Conservation (phyloP, 768 basidiomycete genomes). For the Scleroderma bovista region DNA sequence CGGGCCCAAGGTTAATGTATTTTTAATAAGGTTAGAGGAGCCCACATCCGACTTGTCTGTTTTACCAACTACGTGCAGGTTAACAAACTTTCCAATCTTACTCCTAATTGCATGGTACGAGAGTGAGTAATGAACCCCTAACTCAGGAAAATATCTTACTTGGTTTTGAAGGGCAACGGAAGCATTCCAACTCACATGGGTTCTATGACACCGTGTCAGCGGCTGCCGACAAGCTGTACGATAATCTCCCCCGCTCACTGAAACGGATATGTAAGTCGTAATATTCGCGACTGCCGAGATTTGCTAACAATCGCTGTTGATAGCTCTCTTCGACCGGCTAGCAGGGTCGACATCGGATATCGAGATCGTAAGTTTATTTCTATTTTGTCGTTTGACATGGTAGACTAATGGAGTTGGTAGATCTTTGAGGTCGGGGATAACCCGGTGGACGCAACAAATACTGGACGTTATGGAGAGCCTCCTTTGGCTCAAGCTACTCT, state of each 20-base stretch:
- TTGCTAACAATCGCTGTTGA: neutral
- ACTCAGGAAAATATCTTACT: neutral
- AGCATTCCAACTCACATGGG: constrained; percentile 54
- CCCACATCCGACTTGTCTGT: neutral
- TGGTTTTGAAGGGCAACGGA: constrained; percentile 45
- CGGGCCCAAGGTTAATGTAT: constrained; percentile 68
- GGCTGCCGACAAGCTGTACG: constrained; percentile 63
- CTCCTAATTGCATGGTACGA: constrained; percentile 81
- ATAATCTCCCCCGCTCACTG: constrained; percentile 69
- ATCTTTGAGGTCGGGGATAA: constrained; percentile 79
- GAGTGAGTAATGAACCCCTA: constrained; percentile 30
- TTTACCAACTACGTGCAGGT: constrained; percentile 31
- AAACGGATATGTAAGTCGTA: constrained; percentile 60
- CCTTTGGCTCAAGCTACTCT: constrained; percentile 18
- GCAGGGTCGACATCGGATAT: constrained; percentile 72
- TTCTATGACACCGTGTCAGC: constrained; percentile 71
- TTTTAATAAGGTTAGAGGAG: constrained; percentile 64
- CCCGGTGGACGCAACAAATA: constrained; percentile 52
- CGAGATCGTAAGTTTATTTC: constrained; percentile 48
- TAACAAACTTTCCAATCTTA: constrained; percentile 82
- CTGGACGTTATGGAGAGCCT: constrained; percentile 30
- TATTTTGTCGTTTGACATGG: neutral
- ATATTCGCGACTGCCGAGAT: neutral
- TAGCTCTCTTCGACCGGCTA: constrained; percentile 77
- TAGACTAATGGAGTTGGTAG: constrained; percentile 28